Percentiles rank a stretch among this genome's conserved stretches.
These are phyloP conservation scores for Chamaecrista fasciculata DNA, from an alignment of 306 rosid genomes.

Conservation along the genomic window DNA sequence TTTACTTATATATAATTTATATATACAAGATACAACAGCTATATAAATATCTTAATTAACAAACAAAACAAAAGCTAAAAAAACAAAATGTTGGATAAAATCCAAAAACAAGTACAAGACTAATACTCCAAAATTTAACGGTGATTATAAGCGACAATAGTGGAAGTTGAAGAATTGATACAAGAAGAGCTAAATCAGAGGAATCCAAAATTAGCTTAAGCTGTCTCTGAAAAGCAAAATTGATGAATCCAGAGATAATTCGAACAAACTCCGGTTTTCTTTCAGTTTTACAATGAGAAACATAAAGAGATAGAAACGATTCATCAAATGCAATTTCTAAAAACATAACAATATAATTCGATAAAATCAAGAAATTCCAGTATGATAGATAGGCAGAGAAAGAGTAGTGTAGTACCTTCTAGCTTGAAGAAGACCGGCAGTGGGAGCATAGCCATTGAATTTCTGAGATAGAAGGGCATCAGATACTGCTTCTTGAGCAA, in stretches of 20 bases:
- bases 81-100: not conserved
- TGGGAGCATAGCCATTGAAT: slow-evolving; percentile 89
- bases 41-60: not conserved
- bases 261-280: not conserved
- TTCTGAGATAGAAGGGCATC: slow-evolving; percentile 56
- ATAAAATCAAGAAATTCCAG: slow-evolving; percentile 14
- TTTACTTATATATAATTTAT: not conserved
- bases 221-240: not conserved
- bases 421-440: slow-evolving; percentile 75
- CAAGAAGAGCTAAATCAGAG: not conserved
- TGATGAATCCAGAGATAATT: not conserved
- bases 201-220: not conserved
- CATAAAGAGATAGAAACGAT: not conserved
- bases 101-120: not conserved
- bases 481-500: slow-evolving; percentile 59
- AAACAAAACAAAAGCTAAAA: too few relatives aligned
- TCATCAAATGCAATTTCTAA: not conserved
- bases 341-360: not conserved
- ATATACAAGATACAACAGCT: too few relatives aligned
- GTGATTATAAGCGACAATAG: not conserved
- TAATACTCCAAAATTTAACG: not conserved
- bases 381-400: not conserved
- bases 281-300: not conserved
- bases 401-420: slow-evolving; percentile 42
- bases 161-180: not conserved